Conservation (phyloP, 2,329 filamentous ascomycete genomes). For the Rosellinia necatrix region DNA sequence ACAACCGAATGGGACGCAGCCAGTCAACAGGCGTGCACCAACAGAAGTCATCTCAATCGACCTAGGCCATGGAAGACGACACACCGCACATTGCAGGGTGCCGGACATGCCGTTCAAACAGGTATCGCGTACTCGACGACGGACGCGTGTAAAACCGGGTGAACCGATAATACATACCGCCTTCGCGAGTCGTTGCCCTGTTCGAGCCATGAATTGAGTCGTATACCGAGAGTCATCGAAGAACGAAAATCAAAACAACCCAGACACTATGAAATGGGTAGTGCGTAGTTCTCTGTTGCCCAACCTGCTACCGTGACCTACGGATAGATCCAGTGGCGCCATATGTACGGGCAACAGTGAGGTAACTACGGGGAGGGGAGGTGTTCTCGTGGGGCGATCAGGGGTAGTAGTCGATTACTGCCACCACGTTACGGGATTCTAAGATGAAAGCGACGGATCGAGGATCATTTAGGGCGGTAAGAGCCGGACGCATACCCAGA, state of each 20-base stretch:
- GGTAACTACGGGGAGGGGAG: constrained; percentile 32
- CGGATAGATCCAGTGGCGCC: constrained; percentile 29
- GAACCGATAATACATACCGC: constrained; percentile 29
- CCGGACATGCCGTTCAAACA: constrained; percentile 49
- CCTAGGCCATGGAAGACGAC: constrained; percentile 33
- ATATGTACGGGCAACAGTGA: constrained; percentile 30
- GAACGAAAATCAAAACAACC: constrained; percentile 46
- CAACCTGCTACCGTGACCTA: constrained; percentile 32
- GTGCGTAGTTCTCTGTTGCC: constrained; percentile 31
- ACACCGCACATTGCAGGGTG: constrained; percentile 39
- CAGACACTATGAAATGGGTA: constrained; percentile 43
- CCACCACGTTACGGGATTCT: constrained; percentile 34
- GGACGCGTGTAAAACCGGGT: constrained; percentile 22
- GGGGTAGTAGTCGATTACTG: constrained; percentile 28
- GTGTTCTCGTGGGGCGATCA: constrained; percentile 31
- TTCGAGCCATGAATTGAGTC: constrained; percentile 45
- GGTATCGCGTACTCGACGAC: constrained; percentile 21
- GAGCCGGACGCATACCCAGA: constrained; percentile 48
- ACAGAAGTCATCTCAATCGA: constrained; percentile 12
- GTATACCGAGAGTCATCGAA: constrained; percentile 44
- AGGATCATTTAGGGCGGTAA: constrained; percentile 51
- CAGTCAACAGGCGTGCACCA: constrained; percentile 3
- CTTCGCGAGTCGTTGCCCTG: constrained; percentile 30
- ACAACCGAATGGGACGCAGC: constrained; percentile 8
- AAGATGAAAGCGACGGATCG: constrained; percentile 31